Base-by-base conservation (phyloP, 306 rosid species). In the Vachellia pachyceras region DNA sequence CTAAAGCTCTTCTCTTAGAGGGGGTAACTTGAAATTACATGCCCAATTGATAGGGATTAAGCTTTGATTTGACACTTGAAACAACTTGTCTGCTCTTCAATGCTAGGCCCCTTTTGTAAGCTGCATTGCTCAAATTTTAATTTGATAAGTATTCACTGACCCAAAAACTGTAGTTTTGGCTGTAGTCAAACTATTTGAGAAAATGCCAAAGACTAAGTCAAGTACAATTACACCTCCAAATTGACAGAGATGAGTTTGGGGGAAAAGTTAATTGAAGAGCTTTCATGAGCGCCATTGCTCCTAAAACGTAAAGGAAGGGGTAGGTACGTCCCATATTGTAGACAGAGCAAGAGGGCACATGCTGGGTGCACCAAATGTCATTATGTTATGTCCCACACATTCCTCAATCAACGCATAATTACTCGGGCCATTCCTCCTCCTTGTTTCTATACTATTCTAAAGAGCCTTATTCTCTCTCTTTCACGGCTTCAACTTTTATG, bases 351-450 rank as follows among this genome's bases (percentile, higher is more conserved):
- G 85, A 80, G 54, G 73, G 86, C 94, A 92, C 91, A 87, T 90
- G 97, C 63, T 55, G 72, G 41, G 66, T 80, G 87, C 72, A 47
- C 76, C 75, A 77, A 73, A 68, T 77, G 82, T 73, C 86, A 79
- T 88, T 75, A 79, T 67, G 85, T 66, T 45, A 35, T 89, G 89
- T 58, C 94, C 91, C 90, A 85, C 90, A 89, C 87, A 87, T 88
- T 74, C 94, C 93, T 81, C 92, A 85, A 89, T 89, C 95, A 89
- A 82, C 91, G 91, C 95, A 88, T 92, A 82, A 88, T 83, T 85
- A 82, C 87, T 5, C 74, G 85, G 85, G 44, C 82, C 83, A 73
- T 0, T 23, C 80, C 75, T 49, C 79, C 82, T 52, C 52, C 65
- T 79, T 47, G 5, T 83, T 79, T 70, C 55, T 78, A 75, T 10